Conservation (phyloP, 208 protist genomes). For the Jaenimonas drosophilae region DNA sequence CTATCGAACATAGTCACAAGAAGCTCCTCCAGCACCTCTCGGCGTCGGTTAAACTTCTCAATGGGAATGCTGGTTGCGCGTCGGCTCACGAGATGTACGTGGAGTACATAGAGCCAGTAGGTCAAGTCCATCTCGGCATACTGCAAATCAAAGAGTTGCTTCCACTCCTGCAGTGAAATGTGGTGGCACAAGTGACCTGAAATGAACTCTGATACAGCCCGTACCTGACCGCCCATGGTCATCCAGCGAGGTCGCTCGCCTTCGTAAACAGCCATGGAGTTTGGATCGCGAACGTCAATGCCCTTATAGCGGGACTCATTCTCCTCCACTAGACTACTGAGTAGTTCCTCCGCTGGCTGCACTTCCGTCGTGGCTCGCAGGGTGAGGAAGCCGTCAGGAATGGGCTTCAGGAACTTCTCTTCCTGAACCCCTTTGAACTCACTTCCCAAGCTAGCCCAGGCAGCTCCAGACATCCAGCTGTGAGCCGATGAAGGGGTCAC, state of each 20-base stretch:
- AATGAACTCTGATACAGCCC: conserved; percentile 82
- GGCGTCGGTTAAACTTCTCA: conserved; percentile 75
- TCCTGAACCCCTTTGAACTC: conserved; percentile 64
- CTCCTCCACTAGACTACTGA: conserved; percentile 48
- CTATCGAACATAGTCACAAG: conserved; percentile 82
- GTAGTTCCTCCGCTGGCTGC: conserved; percentile 46
- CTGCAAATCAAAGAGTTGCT: conserved; percentile 75
- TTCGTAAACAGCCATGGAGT: conserved; percentile 78
- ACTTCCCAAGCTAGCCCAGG: conserved; percentile 70
- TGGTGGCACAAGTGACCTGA: conserved; percentile 84
- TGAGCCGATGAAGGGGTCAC: conserved; percentile 5
- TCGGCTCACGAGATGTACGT: conserved; percentile 77
- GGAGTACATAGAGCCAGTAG: conserved; percentile 85
- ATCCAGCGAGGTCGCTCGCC: conserved; percentile 70
- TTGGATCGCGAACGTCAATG: conserved; percentile 75
- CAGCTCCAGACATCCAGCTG: conserved; percentile 73
- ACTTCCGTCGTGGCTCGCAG: conserved; percentile 73
- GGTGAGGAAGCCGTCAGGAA: conserved; percentile 61
- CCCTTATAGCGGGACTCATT: conserved; percentile 64
- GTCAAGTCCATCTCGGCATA: conserved; percentile 86
- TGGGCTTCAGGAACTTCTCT: conserved; percentile 63
- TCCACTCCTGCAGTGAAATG: conserved; percentile 77
- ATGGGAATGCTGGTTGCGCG: conserved; percentile 79
- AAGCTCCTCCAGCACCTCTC: conserved; percentile 84
- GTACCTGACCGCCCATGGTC: conserved; percentile 73